Conservation (phyloP, 176 grass and related monocot genomes). For the Pontederia crassipes region DNA sequence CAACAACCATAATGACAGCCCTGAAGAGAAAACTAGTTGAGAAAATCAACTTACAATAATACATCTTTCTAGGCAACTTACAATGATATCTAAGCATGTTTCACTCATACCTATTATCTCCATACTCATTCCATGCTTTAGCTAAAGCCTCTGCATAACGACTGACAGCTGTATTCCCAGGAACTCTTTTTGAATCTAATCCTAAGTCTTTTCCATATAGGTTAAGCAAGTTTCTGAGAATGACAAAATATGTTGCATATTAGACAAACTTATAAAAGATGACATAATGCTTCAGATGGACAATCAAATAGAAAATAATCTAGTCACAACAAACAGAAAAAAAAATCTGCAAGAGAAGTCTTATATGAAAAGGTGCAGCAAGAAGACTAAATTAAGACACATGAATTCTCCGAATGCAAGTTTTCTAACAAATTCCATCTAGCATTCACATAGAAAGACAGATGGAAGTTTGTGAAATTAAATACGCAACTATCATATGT, state of each 20-base stretch:
- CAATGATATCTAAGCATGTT: constrained; percentile 5
- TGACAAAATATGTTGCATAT: background rate
- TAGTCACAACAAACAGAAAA: too few species aligned
- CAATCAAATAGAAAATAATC: background rate
- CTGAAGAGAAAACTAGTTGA: constrained; percentile 29
- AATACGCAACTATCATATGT: too few species aligned
- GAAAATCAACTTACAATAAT: too few species aligned
- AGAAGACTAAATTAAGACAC: too few species aligned
- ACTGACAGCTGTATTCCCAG: constrained; percentile 47
- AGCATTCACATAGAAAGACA: too few species aligned
- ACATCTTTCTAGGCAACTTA: constrained; percentile 1
- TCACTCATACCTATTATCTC: constrained; percentile 42
- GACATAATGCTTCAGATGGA: background rate
- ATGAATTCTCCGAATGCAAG: too few species aligned
- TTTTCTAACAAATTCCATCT: too few species aligned
- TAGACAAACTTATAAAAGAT: background rate
- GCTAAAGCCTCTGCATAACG: constrained; percentile 52
- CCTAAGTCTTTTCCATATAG: constrained; percentile 46
- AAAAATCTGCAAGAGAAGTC: too few species aligned
- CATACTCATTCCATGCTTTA: constrained; percentile 63
- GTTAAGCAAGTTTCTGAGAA: constrained; percentile 49
- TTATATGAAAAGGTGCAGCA: too few species aligned
- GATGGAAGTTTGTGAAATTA: too few species aligned
- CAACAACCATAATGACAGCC: constrained; percentile 70
- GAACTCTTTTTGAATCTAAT: constrained; percentile 63